Percentiles rank a stretch among this genome's conserved stretches.
These are phyloP conservation scores for Arthroderma sp. DNA, from an alignment of 2,329 filamentous ascomycete genomes.

Conservation along the genomic window DNA sequence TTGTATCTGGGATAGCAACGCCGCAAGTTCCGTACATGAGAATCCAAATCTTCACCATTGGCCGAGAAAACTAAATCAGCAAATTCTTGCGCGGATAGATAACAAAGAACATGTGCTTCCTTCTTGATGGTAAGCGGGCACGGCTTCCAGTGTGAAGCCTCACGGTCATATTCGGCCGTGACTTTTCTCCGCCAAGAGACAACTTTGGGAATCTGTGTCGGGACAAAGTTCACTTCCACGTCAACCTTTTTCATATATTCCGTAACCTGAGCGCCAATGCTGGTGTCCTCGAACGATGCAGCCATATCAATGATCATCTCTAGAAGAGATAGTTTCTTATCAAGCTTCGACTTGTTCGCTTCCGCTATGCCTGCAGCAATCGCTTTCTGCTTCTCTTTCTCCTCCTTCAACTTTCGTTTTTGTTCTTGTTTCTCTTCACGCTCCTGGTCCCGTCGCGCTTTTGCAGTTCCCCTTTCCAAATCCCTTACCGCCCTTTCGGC, in stretches of 20 bases:
- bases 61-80: conserved; percentile 40
- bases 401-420: conserved; percentile 35
- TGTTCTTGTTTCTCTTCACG: conserved; percentile 44
- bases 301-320: conserved; percentile 71
- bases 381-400: conserved; percentile 51
- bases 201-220: conserved; percentile 34
- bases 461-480: conserved; percentile 38
- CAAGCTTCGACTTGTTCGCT: conserved; percentile 58
- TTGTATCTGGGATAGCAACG: conserved; percentile 39
- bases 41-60: conserved; percentile 36
- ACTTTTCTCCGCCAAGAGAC: conserved; percentile 59
- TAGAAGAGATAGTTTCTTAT: conserved; percentile 58
- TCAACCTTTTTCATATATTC: conserved; percentile 31
- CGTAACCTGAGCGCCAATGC: conserved; percentile 30
- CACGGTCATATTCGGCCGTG: conserved; percentile 47
- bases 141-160: conserved; percentile 52
- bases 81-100: conserved; percentile 52
- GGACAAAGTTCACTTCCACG: conserved; percentile 29
- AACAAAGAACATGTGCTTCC: conserved; percentile 50
- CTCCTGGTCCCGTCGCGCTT: conserved; percentile 39
- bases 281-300: conserved; percentile 37
- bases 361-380: conserved; percentile 53
- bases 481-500: conserved; percentile 35
- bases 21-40: conserved; percentile 46
- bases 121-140: conserved; percentile 33